Evolutionary conservation across 2,329 filamentous ascomycete species (phyloP).

Genomic region (Tothia fuscella): DNA sequence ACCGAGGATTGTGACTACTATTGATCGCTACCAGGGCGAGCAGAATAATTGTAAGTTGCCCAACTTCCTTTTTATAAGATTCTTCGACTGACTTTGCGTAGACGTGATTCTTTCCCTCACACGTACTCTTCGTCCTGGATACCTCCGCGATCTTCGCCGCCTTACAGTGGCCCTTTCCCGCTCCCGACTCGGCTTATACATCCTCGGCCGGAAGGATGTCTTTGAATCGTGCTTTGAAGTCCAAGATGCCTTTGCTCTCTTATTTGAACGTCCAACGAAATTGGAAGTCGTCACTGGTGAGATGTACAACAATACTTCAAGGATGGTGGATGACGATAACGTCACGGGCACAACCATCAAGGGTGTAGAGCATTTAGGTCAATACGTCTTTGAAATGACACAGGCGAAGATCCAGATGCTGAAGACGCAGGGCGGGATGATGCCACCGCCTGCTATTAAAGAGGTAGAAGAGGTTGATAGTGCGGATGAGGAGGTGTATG

Average conservation of each 20-base stretch:
- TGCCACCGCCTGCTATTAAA: background rate
- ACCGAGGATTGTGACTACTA: constrained; percentile 81
- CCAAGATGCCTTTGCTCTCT: constrained; percentile 67
- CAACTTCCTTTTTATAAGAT: background rate
- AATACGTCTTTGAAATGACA: constrained; percentile 97
- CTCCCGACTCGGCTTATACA: constrained; percentile 80
- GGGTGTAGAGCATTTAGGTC: constrained; percentile 81
- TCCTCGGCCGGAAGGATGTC: constrained; percentile 75
- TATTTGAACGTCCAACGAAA: constrained; percentile 69
- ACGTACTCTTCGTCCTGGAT: constrained; percentile 77
- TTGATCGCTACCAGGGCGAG: constrained; percentile 98
- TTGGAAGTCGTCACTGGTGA: constrained; percentile 74
- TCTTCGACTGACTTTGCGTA: constrained; percentile 23
- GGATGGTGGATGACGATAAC: constrained; percentile 24
- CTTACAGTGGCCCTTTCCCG: constrained; percentile 91
- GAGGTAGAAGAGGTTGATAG: constrained; percentile 7
- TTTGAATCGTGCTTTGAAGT: constrained; percentile 87
- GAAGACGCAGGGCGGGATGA: constrained; percentile 24
- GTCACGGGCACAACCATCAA: constrained; percentile 65
- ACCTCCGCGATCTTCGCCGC: constrained; percentile 83
- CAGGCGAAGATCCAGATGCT: constrained; percentile 52
- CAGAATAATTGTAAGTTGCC: constrained; percentile 87
- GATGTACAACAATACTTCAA: constrained; percentile 63
- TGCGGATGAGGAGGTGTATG: constrained; percentile 11
- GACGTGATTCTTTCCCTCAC: constrained; percentile 90